phyloP scores from a whole-genome alignment of 805 yeast species.

The Yarrowia porcina region DNA sequence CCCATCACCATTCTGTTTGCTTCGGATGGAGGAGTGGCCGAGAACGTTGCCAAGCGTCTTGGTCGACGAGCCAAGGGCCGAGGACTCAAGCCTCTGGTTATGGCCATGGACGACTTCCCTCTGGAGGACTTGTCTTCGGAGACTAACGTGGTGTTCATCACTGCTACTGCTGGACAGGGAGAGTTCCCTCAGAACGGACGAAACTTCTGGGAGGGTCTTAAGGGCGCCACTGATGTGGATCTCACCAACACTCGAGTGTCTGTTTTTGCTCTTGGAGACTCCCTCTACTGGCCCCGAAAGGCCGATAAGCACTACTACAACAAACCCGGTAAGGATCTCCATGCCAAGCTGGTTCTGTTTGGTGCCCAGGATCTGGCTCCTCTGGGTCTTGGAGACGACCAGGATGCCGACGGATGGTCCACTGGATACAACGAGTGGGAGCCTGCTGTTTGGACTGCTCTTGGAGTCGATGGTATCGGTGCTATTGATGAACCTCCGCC shows the following conservation, averaged over 20 bases:
- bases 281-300: constrained; percentile 94
- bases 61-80: constrained; percentile 75
- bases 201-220: constrained; percentile 68
- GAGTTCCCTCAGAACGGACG: constrained; percentile 83
- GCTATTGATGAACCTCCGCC: constrained; percentile 92
- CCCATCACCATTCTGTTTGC: constrained; percentile 84
- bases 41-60: constrained; percentile 72
- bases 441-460: constrained; percentile 75
- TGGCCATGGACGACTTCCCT: constrained; percentile 69
- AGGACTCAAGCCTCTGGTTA: constrained; percentile 64
- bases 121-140: constrained; percentile 71
- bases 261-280: constrained; percentile 77
- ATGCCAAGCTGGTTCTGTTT: constrained; percentile 58
- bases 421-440: constrained; percentile 93
- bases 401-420: constrained; percentile 91
- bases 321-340: constrained; percentile 79
- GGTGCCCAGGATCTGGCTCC: constrained; percentile 74
- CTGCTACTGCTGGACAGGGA: constrained; percentile 84
- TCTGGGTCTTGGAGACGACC: constrained; percentile 92
- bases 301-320: constrained; percentile 92
- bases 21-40: constrained; percentile 90
- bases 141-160: constrained; percentile 62
- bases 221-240: constrained; percentile 59
- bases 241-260: constrained; percentile 55
- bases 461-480: constrained; percentile 80